Percentiles rank a stretch among this genome's conserved stretches.
These are phyloP conservation scores for Neodidymelliopsis sp. DNA, from an alignment of 2,329 filamentous ascomycete genomes.

Conservation along the genomic window DNA sequence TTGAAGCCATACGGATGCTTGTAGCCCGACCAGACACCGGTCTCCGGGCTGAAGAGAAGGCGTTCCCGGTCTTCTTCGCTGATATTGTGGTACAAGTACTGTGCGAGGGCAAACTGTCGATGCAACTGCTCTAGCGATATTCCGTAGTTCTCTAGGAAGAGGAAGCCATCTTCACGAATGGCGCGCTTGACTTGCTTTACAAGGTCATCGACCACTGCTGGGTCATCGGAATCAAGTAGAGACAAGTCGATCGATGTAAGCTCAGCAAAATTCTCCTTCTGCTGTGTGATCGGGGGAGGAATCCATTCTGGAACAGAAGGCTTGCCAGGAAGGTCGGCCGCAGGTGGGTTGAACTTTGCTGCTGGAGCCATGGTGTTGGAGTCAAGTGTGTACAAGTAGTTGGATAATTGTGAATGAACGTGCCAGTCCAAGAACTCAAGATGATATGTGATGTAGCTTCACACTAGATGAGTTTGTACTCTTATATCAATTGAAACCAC, in stretches of 20 bases:
- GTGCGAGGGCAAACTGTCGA: slow-evolving; percentile 60
- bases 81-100: slow-evolving; percentile 60
- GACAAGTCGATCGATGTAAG: slow-evolving; percentile 45
- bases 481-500: slow-evolving; percentile 7
- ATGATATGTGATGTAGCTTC: not conserved
- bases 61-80: slow-evolving; percentile 59
- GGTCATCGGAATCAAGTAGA: slow-evolving; percentile 41
- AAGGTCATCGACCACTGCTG: slow-evolving; percentile 52
- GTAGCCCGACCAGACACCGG: slow-evolving; percentile 60
- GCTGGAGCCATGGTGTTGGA: slow-evolving; percentile 28
- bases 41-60: slow-evolving; percentile 58
- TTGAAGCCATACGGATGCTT: slow-evolving; percentile 59
- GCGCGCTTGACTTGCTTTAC: slow-evolving; percentile 50
- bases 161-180: slow-evolving; percentile 45
- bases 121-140: slow-evolving; percentile 57
- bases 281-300: slow-evolving; percentile 56
- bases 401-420: not conserved
- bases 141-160: slow-evolving; percentile 60
- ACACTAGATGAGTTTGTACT: not conserved
- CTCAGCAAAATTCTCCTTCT: slow-evolving; percentile 53
- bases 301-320: slow-evolving; percentile 32
- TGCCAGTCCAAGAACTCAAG: not conserved
- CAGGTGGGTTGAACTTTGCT: slow-evolving; percentile 29
- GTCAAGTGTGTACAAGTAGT: too few species aligned
- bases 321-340: slow-evolving; percentile 31